Percentiles rank a stretch among this genome's conserved stretches.
Conservation (phyloP, 768 basidiomycete species). For the Russula griseocarnosa region DNA sequence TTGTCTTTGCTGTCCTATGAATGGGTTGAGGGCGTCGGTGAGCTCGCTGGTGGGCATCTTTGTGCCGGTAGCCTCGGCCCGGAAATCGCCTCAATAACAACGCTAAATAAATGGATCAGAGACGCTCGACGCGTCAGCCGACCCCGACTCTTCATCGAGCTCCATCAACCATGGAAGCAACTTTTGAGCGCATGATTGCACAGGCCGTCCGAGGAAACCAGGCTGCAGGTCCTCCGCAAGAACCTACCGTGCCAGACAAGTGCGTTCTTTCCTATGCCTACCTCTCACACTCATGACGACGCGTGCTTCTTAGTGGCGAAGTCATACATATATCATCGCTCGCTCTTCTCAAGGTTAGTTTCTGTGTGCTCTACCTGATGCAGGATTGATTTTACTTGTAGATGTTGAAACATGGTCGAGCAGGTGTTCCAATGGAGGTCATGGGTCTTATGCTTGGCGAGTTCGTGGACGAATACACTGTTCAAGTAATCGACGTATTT, state of each 20-base stretch:
- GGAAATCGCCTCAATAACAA: neutral
- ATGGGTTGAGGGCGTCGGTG: constrained; percentile 73
- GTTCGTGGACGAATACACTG: constrained; percentile 96
- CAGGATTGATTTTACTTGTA: constrained; percentile 36
- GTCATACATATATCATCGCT: constrained; percentile 96
- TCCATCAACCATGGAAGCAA: constrained; percentile 31
- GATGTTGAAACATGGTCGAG: constrained; percentile 99
- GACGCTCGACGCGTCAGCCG: constrained; percentile 29
- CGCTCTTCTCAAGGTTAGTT: constrained; percentile 85
- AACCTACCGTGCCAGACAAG: constrained; percentile 68
- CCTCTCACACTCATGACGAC: constrained; percentile 12
- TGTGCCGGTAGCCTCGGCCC: constrained; percentile 15
- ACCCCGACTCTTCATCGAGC: constrained; percentile 8
- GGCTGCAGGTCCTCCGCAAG: constrained; percentile 39
- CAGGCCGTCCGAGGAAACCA: constrained; percentile 32
- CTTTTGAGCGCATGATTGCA: constrained; percentile 37
- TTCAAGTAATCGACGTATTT: constrained; percentile 94
- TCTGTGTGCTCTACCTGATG: neutral
- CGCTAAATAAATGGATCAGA: constrained; percentile 6
- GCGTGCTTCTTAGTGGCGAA: constrained; percentile 59
- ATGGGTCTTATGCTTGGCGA: constrained; percentile 98
- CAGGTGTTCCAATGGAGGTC: constrained; percentile 99
- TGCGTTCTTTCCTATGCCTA: constrained; percentile 34
- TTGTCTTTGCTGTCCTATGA: constrained; percentile 43
- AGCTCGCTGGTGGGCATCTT: constrained; percentile 68